These are phyloP conservation scores for Cadophora gregata DNA, from an alignment of 2,329 filamentous ascomycete species.

Conservation along the genomic window DNA sequence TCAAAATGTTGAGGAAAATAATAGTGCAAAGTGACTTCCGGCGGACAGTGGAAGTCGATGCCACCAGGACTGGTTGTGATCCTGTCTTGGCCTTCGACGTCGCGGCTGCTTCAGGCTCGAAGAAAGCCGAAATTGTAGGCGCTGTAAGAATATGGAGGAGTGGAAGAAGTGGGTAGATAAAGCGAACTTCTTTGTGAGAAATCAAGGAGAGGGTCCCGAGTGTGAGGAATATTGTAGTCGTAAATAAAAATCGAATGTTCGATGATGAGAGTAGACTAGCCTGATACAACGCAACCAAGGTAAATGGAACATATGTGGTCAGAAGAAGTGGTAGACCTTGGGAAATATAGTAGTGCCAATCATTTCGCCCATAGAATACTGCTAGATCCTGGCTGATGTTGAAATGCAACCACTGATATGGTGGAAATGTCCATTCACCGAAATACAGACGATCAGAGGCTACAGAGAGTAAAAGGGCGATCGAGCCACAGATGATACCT, in stretches of 20 bases:
- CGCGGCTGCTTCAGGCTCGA: conserved; percentile 48
- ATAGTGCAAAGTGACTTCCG: conserved; percentile 61
- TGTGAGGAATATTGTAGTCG: conserved; percentile 63
- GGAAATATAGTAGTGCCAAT: conserved; percentile 90
- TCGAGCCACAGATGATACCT: conserved; percentile 65
- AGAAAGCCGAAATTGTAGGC: conserved; percentile 68
- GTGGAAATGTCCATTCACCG: conserved; percentile 84
- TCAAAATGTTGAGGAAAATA: conserved; percentile 68
- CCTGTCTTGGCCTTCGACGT: conserved; percentile 7
- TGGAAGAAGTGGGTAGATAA: conserved; percentile 91
- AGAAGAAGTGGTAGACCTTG: conserved; percentile 89
- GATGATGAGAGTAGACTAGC: conserved; percentile 44
- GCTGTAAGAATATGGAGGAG: conserved; percentile 83
- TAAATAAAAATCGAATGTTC: conserved; percentile 50
- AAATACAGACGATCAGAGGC: conserved; percentile 81
- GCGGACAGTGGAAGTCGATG: conserved; percentile 46
- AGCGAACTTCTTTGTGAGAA: conserved; percentile 95
- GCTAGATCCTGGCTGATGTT: conserved; percentile 88
- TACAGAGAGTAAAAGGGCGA: conserved; percentile 67
- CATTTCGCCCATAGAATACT: conserved; percentile 89
- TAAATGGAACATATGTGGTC: conserved; percentile 82
- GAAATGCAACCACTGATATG: conserved; percentile 85
- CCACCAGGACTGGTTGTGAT: conserved; percentile 30
- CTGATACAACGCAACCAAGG: conserved; percentile 64
- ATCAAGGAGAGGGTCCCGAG: conserved; percentile 74